Conservation (phyloP, 495 filamentous ascomycete species). For the Aspergillus biplanus region DNA sequence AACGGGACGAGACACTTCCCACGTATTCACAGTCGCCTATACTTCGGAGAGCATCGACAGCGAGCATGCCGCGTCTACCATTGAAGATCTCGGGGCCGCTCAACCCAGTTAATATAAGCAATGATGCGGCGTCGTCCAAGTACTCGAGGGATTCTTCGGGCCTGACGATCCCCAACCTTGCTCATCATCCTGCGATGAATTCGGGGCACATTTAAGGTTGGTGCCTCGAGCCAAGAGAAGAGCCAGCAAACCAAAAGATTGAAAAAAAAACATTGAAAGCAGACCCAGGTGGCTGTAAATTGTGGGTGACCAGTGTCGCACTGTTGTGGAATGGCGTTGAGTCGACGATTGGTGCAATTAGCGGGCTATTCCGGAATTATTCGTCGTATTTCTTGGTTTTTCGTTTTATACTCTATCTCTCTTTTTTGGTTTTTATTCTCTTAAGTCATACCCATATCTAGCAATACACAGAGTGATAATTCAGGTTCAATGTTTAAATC, state of each 20-base stretch:
- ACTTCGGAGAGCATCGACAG: conserved; percentile 40
- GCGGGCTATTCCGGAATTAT: conserved; percentile 7
- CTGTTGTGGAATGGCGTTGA: conserved; percentile 11
- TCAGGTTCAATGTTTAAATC: background rate
- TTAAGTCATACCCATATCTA: conserved; percentile 1
- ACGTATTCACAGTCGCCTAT: conserved; percentile 44
- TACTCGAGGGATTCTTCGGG: conserved; percentile 41
- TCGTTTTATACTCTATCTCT: conserved; percentile 1
- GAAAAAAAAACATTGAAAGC: background rate
- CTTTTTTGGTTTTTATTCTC: conserved; percentile 10
- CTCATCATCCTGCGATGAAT: conserved; percentile 53
- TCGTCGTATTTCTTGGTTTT: background rate
- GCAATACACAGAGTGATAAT: background rate
- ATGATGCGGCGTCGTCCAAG: conserved; percentile 43
- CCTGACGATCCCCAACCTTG: conserved; percentile 44
- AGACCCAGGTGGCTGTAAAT: background rate
- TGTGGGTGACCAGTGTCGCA: background rate
- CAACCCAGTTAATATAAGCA: conserved; percentile 24
- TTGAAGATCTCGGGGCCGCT: conserved; percentile 49
- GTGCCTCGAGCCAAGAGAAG: background rate
- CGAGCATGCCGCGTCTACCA: conserved; percentile 41
- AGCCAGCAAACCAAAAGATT: background rate
- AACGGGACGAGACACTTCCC: conserved; percentile 50
- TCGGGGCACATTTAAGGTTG: conserved; percentile 31
- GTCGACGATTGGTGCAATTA: conserved; percentile 13